phyloP scores from a whole-genome alignment of 306 rosid species.

The Oxytropis ochrocephala region DNA sequence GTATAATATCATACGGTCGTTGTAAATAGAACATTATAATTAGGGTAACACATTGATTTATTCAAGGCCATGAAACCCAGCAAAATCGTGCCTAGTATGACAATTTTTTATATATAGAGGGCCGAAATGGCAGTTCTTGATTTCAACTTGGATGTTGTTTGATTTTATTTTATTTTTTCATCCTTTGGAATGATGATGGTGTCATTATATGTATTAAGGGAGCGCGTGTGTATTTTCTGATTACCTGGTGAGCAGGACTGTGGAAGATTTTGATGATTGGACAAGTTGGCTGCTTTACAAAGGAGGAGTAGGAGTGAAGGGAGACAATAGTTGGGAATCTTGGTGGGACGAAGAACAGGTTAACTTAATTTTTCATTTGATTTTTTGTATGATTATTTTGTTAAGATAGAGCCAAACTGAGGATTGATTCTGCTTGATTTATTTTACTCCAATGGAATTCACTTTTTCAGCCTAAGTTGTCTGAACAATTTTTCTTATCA shows the following conservation, averaged over 20 bases:
- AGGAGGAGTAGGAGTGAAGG: slow-evolving; percentile 96
- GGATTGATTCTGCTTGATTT: slow-evolving; percentile 1
- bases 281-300: slow-evolving; percentile 93
- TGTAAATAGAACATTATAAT: too few relatives aligned
- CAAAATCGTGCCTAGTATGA: too few relatives aligned
- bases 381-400: slow-evolving; percentile 5
- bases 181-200: neutral
- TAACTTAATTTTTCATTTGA: slow-evolving; percentile 3
- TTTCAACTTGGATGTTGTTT: neutral
- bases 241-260: slow-evolving; percentile 60
- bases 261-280: slow-evolving; percentile 99
- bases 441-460: neutral
- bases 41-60: too few relatives aligned
- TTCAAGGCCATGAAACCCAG: too few relatives aligned
- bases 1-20: neutral
- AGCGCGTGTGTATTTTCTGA: neutral
- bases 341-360: slow-evolving; percentile 99
- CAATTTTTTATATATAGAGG: neutral
- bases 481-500: too few relatives aligned
- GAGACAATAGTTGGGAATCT: slow-evolving; percentile 98
- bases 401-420: neutral
- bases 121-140: neutral
- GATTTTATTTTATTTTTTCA: neutral
- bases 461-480: neutral
- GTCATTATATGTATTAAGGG: neutral